These are phyloP conservation scores for Cladophialophora psammophila DNA, from an alignment of 2,329 filamentous ascomycete species.

Conservation along the genomic window DNA sequence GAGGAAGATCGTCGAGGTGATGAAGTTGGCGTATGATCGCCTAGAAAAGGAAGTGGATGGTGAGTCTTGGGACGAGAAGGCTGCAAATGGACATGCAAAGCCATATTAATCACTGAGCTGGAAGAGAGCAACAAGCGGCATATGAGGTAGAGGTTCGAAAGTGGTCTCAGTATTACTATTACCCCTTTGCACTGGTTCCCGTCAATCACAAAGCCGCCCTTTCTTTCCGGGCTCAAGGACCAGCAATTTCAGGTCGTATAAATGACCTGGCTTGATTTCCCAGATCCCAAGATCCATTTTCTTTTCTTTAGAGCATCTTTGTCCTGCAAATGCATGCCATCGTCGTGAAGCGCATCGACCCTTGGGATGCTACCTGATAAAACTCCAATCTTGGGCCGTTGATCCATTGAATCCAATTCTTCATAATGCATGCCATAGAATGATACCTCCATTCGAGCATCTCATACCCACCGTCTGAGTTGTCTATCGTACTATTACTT, in stretches of 20 bases:
- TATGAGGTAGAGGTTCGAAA: not conserved
- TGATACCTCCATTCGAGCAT: conserved; percentile 16
- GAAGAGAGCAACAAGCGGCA: not conserved
- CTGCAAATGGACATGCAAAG: conserved; percentile 5
- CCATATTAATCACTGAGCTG: not conserved
- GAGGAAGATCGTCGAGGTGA: conserved; percentile 57
- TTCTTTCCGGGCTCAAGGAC: conserved; percentile 9
- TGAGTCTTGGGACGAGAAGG: not conserved
- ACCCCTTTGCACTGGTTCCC: conserved; percentile 14
- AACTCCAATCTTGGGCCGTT: conserved; percentile 16
- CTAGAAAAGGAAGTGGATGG: conserved; percentile 32
- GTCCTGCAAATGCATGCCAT: conserved; percentile 17
- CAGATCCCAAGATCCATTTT: conserved; percentile 14
- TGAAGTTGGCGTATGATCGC: conserved; percentile 48
- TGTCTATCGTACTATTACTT: conserved; percentile 38
- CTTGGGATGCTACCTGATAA: conserved; percentile 8
- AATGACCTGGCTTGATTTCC: not conserved
- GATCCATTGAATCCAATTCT: conserved; percentile 20
- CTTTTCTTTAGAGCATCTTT: conserved; percentile 7
- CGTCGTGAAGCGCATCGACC: conserved; percentile 3
- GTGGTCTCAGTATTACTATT: conserved; percentile 25
- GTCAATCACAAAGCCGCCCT: conserved; percentile 9
- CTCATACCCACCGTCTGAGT: not conserved
- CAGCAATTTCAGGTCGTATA: not conserved
- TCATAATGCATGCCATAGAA: conserved; percentile 37